Conservation (phyloP, 495 filamentous ascomycete species). For the Penicillium antarcticum region DNA sequence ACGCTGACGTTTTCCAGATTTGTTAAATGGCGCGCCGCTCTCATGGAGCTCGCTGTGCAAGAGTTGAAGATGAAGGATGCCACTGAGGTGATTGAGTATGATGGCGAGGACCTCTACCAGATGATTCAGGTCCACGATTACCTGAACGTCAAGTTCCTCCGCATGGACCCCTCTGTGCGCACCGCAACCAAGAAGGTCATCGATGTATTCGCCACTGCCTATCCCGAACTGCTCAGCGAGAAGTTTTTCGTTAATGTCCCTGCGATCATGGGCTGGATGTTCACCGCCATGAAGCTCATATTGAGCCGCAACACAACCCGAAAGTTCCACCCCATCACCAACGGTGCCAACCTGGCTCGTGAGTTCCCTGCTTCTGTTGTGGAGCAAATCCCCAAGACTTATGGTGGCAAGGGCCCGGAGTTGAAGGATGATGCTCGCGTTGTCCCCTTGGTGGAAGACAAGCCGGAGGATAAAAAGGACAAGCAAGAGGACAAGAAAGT, state of each 20-base stretch:
- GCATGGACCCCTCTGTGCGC: constrained; percentile 64
- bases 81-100: constrained; percentile 68
- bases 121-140: constrained; percentile 92
- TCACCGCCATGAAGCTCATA: constrained; percentile 72
- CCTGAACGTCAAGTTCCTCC: constrained; percentile 74
- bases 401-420: constrained; percentile 65
- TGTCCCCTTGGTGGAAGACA: constrained; percentile 24
- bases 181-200: constrained; percentile 75
- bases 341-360: constrained; percentile 63
- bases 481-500: constrained; percentile 18
- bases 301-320: constrained; percentile 73
- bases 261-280: constrained; percentile 83
- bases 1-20: constrained; percentile 51
- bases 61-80: constrained; percentile 64
- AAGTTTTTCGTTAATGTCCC: constrained; percentile 96
- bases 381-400: constrained; percentile 58
- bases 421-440: constrained; percentile 27
- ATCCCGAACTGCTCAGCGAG: constrained; percentile 81
- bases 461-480: constrained; percentile 16
- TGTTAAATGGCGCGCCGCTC: constrained; percentile 76
- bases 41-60: constrained; percentile 78
- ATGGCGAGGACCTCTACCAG: constrained; percentile 75
- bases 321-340: constrained; percentile 80
- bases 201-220: constrained; percentile 68
- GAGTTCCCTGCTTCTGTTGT: constrained; percentile 59